phyloP scores from a whole-genome alignment of 169 alveolate genomes.

The Perkinsus marinus region DNA sequence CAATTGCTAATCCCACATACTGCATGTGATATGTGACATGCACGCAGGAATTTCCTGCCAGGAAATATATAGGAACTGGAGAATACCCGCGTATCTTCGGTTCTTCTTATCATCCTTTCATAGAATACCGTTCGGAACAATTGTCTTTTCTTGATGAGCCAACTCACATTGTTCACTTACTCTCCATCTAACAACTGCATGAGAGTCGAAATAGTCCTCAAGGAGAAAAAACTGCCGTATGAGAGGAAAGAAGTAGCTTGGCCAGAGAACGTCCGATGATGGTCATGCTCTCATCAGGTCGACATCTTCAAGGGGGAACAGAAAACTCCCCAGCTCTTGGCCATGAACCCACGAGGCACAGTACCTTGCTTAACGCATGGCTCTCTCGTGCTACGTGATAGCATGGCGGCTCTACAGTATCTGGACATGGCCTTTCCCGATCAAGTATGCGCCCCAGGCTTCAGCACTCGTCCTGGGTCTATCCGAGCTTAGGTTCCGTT shows the following conservation, averaged over 20 bases:
- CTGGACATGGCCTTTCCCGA: not conserved
- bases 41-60: too few relatives aligned
- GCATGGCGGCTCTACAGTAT: not conserved
- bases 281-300: not conserved
- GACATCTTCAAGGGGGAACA: not conserved
- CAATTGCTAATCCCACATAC: too few relatives aligned
- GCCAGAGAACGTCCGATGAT: not conserved
- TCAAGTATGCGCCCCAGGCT: not conserved
- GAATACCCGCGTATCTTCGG: too few relatives aligned
- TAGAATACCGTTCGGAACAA: too few relatives aligned
- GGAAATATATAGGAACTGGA: too few relatives aligned
- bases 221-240: not conserved
- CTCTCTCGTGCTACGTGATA: not conserved
- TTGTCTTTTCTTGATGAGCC: too few relatives aligned
- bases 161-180: not conserved
- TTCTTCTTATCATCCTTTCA: too few relatives aligned
- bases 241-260: not conserved
- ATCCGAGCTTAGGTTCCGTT: not conserved
- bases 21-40: too few relatives aligned
- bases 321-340: not conserved
- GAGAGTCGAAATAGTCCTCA: not conserved
- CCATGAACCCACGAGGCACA: not conserved
- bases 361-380: not conserved
- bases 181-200: not conserved
- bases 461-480: not conserved